phyloP scores from a whole-genome alignment of 164 flowering plant genomes.

The Vitis rotundifolia region DNA sequence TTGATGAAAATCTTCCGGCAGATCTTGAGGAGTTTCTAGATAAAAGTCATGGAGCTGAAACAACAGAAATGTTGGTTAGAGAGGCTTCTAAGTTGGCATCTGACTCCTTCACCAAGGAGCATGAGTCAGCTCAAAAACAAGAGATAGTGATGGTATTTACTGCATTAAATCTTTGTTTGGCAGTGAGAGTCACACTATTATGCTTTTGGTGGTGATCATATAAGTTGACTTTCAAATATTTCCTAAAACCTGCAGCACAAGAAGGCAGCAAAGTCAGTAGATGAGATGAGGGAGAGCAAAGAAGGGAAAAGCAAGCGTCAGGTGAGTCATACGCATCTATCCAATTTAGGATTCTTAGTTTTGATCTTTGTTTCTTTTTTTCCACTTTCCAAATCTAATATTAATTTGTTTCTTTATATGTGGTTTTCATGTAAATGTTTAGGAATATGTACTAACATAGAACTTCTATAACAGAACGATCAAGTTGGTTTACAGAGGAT shows the following conservation, averaged over 20 bases:
- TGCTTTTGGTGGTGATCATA: not conserved
- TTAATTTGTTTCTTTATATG: not conserved
- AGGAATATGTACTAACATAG: conserved; percentile 4
- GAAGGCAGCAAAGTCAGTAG: conserved; percentile 22
- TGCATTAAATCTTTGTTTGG: not conserved
- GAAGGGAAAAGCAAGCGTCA: conserved; percentile 37
- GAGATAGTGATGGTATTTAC: conserved; percentile 34
- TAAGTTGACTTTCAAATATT: not conserved
- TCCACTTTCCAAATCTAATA: not conserved
- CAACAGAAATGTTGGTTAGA: conserved; percentile 16
- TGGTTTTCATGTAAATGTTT: not conserved
- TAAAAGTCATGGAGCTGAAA: conserved; percentile 22
- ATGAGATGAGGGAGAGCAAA: conserved; percentile 21
- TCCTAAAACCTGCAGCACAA: conserved; percentile 25
- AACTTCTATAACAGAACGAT: conserved; percentile 34
- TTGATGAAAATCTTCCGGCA: conserved; percentile 66
- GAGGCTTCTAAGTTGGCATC: conserved; percentile 21
- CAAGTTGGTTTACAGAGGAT: conserved; percentile 57
- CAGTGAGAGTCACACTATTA: too few species aligned
- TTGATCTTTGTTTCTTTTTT: not conserved
- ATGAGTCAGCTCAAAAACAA: conserved; percentile 17
- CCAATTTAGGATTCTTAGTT: not conserved
- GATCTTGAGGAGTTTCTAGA: conserved; percentile 53
- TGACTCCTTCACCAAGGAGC: conserved; percentile 20
- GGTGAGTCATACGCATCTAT: conserved; percentile 26